Base-by-base conservation (phyloP, 1,139 yeast genomes). In the Pichia terricola region DNA sequence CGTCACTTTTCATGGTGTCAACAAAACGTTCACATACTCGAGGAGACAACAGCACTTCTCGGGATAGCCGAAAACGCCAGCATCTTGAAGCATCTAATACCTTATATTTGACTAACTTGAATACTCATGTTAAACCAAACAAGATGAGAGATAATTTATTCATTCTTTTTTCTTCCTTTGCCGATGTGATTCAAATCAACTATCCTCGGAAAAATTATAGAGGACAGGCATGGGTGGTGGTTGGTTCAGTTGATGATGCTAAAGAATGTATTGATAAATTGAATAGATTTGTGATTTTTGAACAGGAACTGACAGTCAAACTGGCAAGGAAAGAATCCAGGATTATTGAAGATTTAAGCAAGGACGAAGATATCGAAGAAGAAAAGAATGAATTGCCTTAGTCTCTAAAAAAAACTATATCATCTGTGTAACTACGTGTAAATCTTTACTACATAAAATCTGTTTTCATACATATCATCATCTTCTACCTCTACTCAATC, bases 141-240 rank as follows among this genome's bases (percentile, higher is more conserved):
- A 16, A 70, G 36, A 59, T 84, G 47, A 73, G 72, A 50, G 73
- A 73, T 46, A 72, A 72, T 46, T 64, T 86, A 31, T 83, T 79
- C 59, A 58, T 82, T 43, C 61, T 82, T 6, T 82, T 81, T 55
- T 69, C 83, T 22, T 69, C 81, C 0, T 82, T 72, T 57, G 94
- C 94, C 1, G 86, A 79, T 51, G 70, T 86, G 2, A 58, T 83
- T 4, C 77, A 76, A 34, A 69, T 86, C 27, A 67, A 71, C 31
- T 67, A 73, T 8, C 57, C 70, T 40, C 69, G 70, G 42, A 66
- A 70, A 25, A 65, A 68, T 11, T 69, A 78, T 67, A 68, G 89
- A 37, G 95, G 95, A 0, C 94, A 83, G 60, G 95, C 94, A 0
- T 87, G 83, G 65, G 62, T 86, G 1, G 71, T 77, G 5, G 75